phyloP scores from a whole-genome alignment of 2,329 filamentous ascomycete species.

The Akanthomyces muscarius region DNA sequence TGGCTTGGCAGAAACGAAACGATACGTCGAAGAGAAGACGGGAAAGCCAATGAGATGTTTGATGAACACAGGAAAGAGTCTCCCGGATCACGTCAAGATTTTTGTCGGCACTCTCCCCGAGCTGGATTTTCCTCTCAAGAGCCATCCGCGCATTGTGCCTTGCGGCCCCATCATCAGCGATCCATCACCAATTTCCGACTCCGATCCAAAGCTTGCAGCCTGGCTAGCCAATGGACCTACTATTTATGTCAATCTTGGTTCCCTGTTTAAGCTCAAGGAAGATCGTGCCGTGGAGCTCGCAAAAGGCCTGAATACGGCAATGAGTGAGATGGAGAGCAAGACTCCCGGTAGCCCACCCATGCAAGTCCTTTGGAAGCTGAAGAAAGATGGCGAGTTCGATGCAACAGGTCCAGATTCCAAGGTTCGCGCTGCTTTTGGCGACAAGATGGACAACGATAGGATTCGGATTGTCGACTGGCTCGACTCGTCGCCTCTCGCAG shows the following conservation, averaged over 20 bases:
- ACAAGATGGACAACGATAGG: conserved; percentile 26
- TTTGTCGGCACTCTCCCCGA: conserved; percentile 28
- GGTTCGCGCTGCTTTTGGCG: conserved; percentile 24
- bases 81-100: conserved; percentile 21
- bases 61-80: conserved; percentile 22
- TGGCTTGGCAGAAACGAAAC: conserved; percentile 13
- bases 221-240: conserved; percentile 43
- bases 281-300: conserved; percentile 38
- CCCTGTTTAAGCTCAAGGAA: conserved; percentile 30
- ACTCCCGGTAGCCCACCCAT: neutral
- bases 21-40: conserved; percentile 18
- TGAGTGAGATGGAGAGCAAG: conserved; percentile 27
- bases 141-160: conserved; percentile 37
- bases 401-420: conserved; percentile 13
- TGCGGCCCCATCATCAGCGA: conserved; percentile 45
- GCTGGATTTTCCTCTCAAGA: conserved; percentile 38
- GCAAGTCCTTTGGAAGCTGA: conserved; percentile 35
- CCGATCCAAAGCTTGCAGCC: conserved; percentile 36
- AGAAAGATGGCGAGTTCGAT: conserved; percentile 20
- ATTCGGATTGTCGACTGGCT: conserved; percentile 40
- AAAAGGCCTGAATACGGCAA: conserved; percentile 31
- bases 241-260: conserved; percentile 47
- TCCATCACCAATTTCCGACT: conserved; percentile 28
- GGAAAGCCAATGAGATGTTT: conserved; percentile 23
- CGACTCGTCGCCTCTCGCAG: conserved; percentile 32